Evolutionary conservation across 495 filamentous ascomycete genomes (phyloP).

Genomic region (Ramalina intermedia): DNA sequence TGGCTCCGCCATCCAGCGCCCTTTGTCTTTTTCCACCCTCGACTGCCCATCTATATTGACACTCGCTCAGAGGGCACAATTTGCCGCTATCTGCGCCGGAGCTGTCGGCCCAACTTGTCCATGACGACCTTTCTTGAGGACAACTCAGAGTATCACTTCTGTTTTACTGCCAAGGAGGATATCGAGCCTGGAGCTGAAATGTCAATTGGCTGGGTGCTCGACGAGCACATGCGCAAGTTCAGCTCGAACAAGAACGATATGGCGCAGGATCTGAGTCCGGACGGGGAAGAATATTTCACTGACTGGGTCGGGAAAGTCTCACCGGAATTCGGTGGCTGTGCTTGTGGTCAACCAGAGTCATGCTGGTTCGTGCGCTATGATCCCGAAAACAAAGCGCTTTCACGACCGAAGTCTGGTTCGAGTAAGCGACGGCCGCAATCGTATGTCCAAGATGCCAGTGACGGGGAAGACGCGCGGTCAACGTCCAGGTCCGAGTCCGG

Average conservation of each 20-base stretch:
- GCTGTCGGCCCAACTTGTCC: conserved; percentile 70
- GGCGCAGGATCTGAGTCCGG: conserved; percentile 1
- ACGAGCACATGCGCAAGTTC: conserved; percentile 29
- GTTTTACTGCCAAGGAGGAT: conserved; percentile 63
- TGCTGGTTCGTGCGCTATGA: conserved; percentile 3
- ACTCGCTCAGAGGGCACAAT: conserved; percentile 69
- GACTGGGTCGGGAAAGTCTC: conserved; percentile 59
- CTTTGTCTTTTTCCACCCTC: conserved; percentile 72
- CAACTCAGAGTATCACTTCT: conserved; percentile 69
- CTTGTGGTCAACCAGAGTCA: conserved; percentile 47
- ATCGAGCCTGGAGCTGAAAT: conserved; percentile 50
- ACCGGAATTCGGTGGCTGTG: conserved; percentile 78
- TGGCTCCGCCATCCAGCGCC: conserved; percentile 65
- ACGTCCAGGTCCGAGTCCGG: conserved; percentile 64
- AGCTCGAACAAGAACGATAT: conserved; percentile 7
- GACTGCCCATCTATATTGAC: conserved; percentile 80
- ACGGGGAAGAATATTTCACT: conserved; percentile 29
- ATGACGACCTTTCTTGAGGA: conserved; percentile 72
- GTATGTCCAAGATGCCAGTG: conserved; percentile 31
- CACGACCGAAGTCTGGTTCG: neutral
- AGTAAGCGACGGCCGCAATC: conserved; percentile 47
- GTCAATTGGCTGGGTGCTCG: conserved; percentile 53
- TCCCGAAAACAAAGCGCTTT: neutral
- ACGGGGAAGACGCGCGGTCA: conserved; percentile 43
- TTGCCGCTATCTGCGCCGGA: conserved; percentile 72